Evolutionary conservation across 306 rosid genomes (phyloP).

Genomic region (Senna siamea): DNA sequence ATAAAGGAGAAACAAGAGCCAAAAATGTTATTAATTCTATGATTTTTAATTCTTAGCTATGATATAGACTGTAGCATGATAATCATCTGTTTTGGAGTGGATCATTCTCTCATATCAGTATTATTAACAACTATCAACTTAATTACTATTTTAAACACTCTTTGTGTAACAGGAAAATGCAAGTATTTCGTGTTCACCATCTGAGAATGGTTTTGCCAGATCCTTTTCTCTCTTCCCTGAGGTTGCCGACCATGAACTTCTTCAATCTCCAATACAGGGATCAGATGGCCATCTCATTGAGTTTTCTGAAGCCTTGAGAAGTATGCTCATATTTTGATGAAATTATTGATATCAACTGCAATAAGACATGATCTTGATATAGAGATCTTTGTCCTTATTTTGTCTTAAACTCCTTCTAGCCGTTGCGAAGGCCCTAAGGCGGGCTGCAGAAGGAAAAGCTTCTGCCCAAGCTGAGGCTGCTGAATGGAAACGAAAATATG

Average conservation of each 20-base stretch:
- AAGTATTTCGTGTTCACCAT: conserved; percentile 50
- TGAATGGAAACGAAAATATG: conserved; percentile 96
- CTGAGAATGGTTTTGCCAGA: conserved; percentile 68
- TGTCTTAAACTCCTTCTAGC: conserved; percentile 52
- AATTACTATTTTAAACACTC: conserved; percentile 22
- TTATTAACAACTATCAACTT: background rate
- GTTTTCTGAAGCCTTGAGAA: conserved; percentile 97
- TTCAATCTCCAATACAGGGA: conserved; percentile 68
- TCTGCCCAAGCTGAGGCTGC: conserved; percentile 95
- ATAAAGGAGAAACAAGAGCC: background rate
- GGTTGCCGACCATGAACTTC: conserved; percentile 79
- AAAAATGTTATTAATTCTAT: background rate
- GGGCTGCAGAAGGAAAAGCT: conserved; percentile 92
- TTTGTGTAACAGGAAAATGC: conserved; percentile 63
- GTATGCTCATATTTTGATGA: conserved; percentile 55
- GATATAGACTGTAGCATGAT: background rate
- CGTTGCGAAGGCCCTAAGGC: conserved; percentile 89
- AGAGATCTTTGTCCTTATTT: conserved; percentile 20
- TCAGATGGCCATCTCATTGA: conserved; percentile 90
- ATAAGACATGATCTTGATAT: conserved; percentile 42
- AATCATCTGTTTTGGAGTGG: conserved; percentile 15
- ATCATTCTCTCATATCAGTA: conserved; percentile 27
- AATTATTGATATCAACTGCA: conserved; percentile 47
- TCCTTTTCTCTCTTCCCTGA: conserved; percentile 73
- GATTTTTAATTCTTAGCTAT: background rate